These are phyloP conservation scores for Solanum arcanum DNA, from an alignment of 257 asterid species.

Conservation along the genomic window DNA sequence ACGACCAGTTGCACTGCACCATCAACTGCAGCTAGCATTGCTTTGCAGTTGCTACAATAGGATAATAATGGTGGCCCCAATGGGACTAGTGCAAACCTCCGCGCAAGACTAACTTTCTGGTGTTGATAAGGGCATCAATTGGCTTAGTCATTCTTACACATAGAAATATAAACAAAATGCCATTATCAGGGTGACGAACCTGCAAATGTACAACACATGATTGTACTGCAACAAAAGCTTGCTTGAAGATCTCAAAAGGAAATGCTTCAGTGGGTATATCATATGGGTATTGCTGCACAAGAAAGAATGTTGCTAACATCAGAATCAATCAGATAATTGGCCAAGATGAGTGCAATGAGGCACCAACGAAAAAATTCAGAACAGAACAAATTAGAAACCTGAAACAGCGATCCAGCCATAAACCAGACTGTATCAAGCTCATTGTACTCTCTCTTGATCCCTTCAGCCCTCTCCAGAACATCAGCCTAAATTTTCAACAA, in stretches of 20 bases:
- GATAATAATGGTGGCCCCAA: slow-evolving; percentile 84
- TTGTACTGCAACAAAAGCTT: slow-evolving; percentile 98
- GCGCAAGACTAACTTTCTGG: slow-evolving; percentile 95
- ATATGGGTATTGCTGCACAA: slow-evolving; percentile 90
- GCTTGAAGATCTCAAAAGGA: slow-evolving; percentile 88
- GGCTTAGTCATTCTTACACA: background rate
- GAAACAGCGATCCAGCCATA: slow-evolving; percentile 98
- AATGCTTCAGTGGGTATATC: slow-evolving; percentile 99
- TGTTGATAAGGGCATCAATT: background rate
- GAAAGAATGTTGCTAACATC: background rate
- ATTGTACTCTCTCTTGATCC: slow-evolving; percentile 82
- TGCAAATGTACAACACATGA: slow-evolving; percentile 99
- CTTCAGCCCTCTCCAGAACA: slow-evolving; percentile 75
- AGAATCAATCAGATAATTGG: background rate
- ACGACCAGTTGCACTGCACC: slow-evolving; percentile 81
- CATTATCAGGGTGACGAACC: slow-evolving; percentile 31
- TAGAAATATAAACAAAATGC: background rate
- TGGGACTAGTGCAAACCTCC: slow-evolving; percentile 97
- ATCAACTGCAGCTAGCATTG: slow-evolving; percentile 79
- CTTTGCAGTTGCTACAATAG: slow-evolving; percentile 93
- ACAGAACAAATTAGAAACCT: slow-evolving; percentile 26
- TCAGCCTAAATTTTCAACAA: slow-evolving; percentile 49
- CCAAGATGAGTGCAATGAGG: background rate
- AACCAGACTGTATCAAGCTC: slow-evolving; percentile 99
- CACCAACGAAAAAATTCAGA: background rate